Conservation (phyloP, 208 protist species). For the Acanthamoeba lenticulata region DNA sequence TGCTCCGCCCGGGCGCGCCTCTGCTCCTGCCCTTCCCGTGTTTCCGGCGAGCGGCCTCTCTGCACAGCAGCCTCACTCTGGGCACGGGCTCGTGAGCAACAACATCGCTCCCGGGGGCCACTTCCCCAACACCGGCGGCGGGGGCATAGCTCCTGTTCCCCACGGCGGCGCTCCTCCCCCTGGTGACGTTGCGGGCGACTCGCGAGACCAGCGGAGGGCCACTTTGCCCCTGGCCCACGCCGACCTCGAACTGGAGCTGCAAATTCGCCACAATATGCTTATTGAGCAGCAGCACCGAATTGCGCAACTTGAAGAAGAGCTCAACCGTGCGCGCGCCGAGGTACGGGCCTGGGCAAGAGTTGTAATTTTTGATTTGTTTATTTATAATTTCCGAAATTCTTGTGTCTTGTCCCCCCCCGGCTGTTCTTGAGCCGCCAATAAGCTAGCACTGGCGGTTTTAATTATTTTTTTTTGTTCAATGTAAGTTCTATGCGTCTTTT, state of each 20-base stretch:
- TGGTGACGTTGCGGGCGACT: background rate
- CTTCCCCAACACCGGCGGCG: background rate
- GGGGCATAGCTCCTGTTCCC: background rate
- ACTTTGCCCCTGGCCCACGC: slow-evolving; percentile 42
- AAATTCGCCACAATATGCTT: slow-evolving; percentile 67
- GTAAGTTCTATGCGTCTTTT: slow-evolving; percentile 37
- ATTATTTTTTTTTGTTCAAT: background rate
- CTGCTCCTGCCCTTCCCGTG: background rate
- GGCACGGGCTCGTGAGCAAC: background rate
- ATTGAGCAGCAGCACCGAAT: slow-evolving; percentile 73
- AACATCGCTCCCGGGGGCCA: no score
- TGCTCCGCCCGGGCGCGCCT: background rate
- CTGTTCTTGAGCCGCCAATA: background rate
- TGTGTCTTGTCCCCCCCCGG: background rate
- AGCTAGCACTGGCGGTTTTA: background rate
- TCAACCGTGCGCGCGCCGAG: slow-evolving; percentile 42
- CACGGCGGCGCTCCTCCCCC: background rate
- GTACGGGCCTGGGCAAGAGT: background rate
- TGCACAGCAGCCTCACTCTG: background rate
- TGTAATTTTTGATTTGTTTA: no score
- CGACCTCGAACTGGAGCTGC: slow-evolving; percentile 64
- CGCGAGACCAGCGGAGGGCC: background rate
- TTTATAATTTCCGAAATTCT: background rate
- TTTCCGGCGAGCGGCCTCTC: no score
- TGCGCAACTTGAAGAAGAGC: slow-evolving; percentile 72